phyloP scores from a whole-genome alignment of 1,284 basidiomycete species.

The Cutaneotrichosporon sp. region DNA sequence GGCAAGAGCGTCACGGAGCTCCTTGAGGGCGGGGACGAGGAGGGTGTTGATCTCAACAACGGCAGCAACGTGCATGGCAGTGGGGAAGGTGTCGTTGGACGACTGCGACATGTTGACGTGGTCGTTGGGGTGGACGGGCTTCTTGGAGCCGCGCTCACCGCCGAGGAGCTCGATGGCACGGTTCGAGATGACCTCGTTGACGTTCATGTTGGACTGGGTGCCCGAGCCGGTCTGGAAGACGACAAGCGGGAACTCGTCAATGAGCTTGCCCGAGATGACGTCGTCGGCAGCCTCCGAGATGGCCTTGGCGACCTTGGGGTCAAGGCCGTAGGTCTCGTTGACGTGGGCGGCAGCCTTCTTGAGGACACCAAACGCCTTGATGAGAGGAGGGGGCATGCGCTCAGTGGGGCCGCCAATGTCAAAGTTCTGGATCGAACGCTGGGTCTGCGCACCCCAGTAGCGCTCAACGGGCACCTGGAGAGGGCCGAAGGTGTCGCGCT shows the following conservation, averaged over 20 bases:
- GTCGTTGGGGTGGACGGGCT: conserved; percentile 98
- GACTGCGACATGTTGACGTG: conserved; percentile 99
- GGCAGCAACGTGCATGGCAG: conserved; percentile 97
- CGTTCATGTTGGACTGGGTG: conserved; percentile 99
- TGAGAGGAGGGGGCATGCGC: conserved; percentile 87
- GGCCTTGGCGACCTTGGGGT: conserved; percentile 81
- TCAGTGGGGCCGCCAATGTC: conserved; percentile 92
- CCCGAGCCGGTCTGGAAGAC: conserved; percentile 99
- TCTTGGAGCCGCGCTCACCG: conserved; percentile 92
- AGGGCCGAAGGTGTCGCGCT: conserved; percentile 54
- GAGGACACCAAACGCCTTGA: conserved; percentile 96
- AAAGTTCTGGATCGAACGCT: conserved; percentile 97
- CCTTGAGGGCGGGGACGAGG: conserved; percentile 81
- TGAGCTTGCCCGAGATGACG: conserved; percentile 94
- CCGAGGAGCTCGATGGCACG: conserved; percentile 97
- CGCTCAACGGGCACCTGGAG: conserved; percentile 89
- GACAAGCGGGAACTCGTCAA: conserved; percentile 95
- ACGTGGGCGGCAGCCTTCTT: conserved; percentile 96
- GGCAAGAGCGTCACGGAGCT: conserved; percentile 79
- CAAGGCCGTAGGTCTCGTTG: conserved; percentile 83
- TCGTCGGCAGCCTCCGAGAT: conserved; percentile 95
- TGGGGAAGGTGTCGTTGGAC: conserved; percentile 99
- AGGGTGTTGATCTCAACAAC: conserved; percentile 80
- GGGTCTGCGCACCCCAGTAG: conserved; percentile 99
- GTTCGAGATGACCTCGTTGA: conserved; percentile 99